These are phyloP conservation scores for Taxawa tesnikishii DNA, from an alignment of 2,329 filamentous ascomycete genomes.

Conservation along the genomic window DNA sequence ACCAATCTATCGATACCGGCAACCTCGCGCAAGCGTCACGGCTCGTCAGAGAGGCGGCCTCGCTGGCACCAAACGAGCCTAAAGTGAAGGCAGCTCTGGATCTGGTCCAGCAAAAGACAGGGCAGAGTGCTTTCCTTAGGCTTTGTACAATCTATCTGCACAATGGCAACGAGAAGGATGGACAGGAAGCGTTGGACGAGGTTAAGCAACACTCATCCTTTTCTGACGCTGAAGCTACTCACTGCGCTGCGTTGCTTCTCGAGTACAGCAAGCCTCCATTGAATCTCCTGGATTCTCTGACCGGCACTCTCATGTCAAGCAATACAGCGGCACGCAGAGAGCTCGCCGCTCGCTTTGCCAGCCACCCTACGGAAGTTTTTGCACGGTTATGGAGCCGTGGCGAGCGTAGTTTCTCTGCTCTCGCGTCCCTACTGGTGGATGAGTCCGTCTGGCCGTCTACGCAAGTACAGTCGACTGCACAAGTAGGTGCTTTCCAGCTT, in stretches of 20 bases:
- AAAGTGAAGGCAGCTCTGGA: constrained; percentile 2
- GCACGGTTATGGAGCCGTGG: constrained; percentile 31
- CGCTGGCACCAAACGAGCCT: constrained; percentile 4
- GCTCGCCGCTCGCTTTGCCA: constrained; percentile 24
- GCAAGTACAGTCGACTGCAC: constrained; percentile 30
- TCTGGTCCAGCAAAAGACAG: not conserved
- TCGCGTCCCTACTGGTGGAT: constrained; percentile 30
- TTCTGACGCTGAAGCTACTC: constrained; percentile 23
- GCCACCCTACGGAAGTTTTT: constrained; percentile 29
- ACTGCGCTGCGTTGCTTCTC: constrained; percentile 29
- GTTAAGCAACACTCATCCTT: constrained; percentile 17
- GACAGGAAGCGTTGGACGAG: constrained; percentile 22
- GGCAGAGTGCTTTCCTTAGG: constrained; percentile 1
- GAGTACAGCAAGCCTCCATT: constrained; percentile 17
- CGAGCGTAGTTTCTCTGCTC: constrained; percentile 31
- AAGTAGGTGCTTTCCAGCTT: constrained; percentile 55
- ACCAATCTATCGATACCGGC: constrained; percentile 2
- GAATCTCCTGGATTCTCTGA: constrained; percentile 24
- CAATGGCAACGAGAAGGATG: constrained; percentile 23
- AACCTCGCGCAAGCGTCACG: constrained; percentile 5
- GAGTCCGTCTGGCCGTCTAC: constrained; percentile 27
- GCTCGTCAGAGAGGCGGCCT: constrained; percentile 5
- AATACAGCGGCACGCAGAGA: constrained; percentile 24
- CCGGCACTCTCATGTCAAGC: constrained; percentile 14
- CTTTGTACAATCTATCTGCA: constrained; percentile 12